Percentiles rank a stretch among this genome's conserved stretches.
phyloP scores from a whole-genome alignment of 2,329 filamentous ascomycete species.

The Dothideomycetidae sp. region DNA sequence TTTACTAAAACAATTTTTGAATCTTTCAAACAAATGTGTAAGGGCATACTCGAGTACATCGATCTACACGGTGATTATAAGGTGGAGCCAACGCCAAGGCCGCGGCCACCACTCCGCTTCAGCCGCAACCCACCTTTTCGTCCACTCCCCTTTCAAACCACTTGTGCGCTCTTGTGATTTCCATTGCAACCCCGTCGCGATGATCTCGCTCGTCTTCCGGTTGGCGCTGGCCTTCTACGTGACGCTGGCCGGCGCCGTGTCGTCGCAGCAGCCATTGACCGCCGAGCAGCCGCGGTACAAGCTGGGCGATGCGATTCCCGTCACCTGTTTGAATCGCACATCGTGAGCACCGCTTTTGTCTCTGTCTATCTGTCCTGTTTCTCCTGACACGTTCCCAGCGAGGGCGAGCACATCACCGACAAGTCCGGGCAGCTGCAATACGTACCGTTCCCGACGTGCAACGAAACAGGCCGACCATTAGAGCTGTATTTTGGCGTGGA shows the following conservation, averaged over 20 bases:
- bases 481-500: constrained; percentile 78
- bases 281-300: constrained; percentile 30
- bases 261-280: constrained; percentile 28
- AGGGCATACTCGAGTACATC: no score
- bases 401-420: constrained; percentile 47
- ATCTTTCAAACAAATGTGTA: no score
- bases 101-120: background rate
- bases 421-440: constrained; percentile 72
- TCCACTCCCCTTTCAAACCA: background rate
- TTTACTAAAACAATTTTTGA: no score
- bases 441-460: constrained; percentile 79
- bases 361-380: constrained; percentile 3
- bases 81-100: no score
- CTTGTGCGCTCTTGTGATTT: no score
- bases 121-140: background rate
- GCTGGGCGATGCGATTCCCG: constrained; percentile 35
- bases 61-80: no score
- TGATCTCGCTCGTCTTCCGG: constrained; percentile 17
- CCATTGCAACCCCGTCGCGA: background rate
- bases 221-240: constrained; percentile 21
- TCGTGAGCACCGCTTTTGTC: constrained; percentile 28
- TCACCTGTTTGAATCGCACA: constrained; percentile 38
- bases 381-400: background rate
- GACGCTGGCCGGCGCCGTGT: constrained; percentile 25
- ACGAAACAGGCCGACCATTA: constrained; percentile 70